Percentiles rank a stretch among this genome's conserved stretches.
These are phyloP conservation scores for Colletotrichum agaves DNA, from an alignment of 2,329 filamentous ascomycete species.

Conservation along the genomic window DNA sequence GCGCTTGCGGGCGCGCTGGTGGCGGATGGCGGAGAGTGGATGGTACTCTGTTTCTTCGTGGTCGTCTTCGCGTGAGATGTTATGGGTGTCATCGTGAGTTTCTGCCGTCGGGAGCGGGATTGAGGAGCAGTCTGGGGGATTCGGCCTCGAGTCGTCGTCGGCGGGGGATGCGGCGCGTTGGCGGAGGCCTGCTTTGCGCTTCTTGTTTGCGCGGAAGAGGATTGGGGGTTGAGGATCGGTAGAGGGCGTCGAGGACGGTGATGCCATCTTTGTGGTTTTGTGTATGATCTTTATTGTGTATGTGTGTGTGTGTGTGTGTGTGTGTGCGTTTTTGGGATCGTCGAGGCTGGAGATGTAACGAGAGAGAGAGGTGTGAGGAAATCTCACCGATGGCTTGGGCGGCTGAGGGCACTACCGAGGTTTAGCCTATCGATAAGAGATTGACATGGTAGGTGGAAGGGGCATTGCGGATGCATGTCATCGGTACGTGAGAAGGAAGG, in stretches of 20 bases:
- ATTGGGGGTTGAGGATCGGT: conserved; percentile 46
- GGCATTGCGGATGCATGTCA: conserved; percentile 2
- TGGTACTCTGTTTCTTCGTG: conserved; percentile 31
- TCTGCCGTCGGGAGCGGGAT: not conserved
- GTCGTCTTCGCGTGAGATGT: not conserved
- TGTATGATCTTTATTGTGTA: not conserved
- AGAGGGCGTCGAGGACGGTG: not conserved
- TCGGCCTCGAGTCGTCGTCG: conserved; percentile 33
- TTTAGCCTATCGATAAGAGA: conserved; percentile 21
- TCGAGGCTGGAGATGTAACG: not conserved
- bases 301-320: not conserved
- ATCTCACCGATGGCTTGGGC: not conserved
- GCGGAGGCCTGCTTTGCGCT: conserved; percentile 66
- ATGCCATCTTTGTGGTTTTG: not conserved
- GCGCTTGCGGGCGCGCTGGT: conserved; percentile 57
- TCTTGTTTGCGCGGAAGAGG: conserved; percentile 67
- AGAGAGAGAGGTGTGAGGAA: not conserved
- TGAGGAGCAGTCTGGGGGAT: not conserved
- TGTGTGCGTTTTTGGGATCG: not conserved
- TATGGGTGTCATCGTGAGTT: conserved; percentile 23
- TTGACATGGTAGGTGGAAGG: not conserved
- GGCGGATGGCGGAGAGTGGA: conserved; percentile 48
- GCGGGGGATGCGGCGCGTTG: conserved; percentile 53
- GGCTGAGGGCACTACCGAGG: not conserved
- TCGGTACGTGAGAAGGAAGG: too few species aligned